Evolutionary conservation across 352 stramenopile genomes (phyloP).

Genomic region (Phytopythium ostracodes): DNA sequence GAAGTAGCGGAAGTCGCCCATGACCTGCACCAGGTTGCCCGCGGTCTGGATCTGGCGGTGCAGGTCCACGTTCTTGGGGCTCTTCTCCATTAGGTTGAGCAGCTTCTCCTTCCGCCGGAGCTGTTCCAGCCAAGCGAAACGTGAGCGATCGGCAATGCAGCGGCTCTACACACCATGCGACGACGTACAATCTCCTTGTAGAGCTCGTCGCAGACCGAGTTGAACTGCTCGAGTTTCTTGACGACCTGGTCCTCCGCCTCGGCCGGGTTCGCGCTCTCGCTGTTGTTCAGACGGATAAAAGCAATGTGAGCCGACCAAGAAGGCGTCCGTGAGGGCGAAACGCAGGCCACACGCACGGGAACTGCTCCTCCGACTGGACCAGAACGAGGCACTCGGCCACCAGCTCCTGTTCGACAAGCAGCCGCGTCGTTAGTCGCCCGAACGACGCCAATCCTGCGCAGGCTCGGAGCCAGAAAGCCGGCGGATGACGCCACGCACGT

Average conservation of each 20-base stretch:
- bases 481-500: slow-evolving; percentile 29
- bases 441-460: too few species aligned
- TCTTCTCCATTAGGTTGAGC: slow-evolving; percentile 84
- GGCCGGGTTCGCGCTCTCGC: slow-evolving; percentile 28
- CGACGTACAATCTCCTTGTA: slow-evolving; percentile 84
- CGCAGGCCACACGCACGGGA: slow-evolving; percentile 30
- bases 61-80: slow-evolving; percentile 75
- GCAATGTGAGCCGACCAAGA: not conserved
- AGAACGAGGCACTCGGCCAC: slow-evolving; percentile 72
- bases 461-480: not conserved
- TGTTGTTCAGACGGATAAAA: slow-evolving; percentile 1
- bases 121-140: too few species aligned
- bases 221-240: slow-evolving; percentile 87
- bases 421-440: not conserved
- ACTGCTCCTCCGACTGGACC: slow-evolving; percentile 75
- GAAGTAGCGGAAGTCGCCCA: slow-evolving; percentile 81
- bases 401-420: slow-evolving; percentile 39
- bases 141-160: not conserved
- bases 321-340: not conserved
- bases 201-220: slow-evolving; percentile 84
- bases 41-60: slow-evolving; percentile 85
- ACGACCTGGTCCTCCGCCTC: slow-evolving; percentile 71
- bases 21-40: slow-evolving; percentile 77
- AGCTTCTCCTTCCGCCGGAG: slow-evolving; percentile 79
- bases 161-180: not conserved